These are phyloP conservation scores for Leccinum holopus DNA, from an alignment of 1,284 basidiomycete species.

Conservation along the genomic window DNA sequence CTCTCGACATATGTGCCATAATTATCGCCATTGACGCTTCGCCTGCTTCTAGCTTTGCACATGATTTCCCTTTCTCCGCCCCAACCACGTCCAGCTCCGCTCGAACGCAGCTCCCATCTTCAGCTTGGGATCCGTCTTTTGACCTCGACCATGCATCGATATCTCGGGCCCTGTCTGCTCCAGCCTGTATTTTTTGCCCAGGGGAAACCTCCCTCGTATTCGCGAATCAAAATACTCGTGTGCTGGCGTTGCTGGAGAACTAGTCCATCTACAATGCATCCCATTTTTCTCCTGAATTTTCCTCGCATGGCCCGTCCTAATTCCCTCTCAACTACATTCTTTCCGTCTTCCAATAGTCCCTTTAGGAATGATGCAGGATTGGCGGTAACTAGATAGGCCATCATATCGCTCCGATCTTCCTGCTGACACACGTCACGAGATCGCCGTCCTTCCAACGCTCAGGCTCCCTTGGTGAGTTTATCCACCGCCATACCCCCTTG, in stretches of 20 bases:
- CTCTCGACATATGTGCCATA: conserved; percentile 27
- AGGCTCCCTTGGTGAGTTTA: background rate
- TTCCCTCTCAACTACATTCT: conserved; percentile 1
- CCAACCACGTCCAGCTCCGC: conserved; percentile 36
- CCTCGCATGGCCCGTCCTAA: conserved; percentile 6
- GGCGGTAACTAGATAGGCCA: background rate
- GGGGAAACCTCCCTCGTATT: background rate
- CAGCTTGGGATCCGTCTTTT: background rate
- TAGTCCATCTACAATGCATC: background rate
- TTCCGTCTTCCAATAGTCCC: background rate
- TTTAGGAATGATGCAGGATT: conserved; percentile 3
- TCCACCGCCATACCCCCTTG: background rate
- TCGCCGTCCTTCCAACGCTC: background rate
- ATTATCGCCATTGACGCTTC: conserved; percentile 24
- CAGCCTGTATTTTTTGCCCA: background rate
- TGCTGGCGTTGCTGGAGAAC: background rate
- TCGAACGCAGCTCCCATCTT: conserved; percentile 25
- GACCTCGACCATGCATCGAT: background rate
- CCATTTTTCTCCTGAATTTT: conserved; percentile 4
- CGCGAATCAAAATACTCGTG: conserved; percentile 2
- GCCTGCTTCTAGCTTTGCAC: conserved; percentile 22
- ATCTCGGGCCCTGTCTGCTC: background rate
- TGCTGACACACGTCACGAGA: background rate
- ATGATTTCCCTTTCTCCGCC: conserved; percentile 34
- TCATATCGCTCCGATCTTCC: background rate